Evolutionary conservation across 1,139 yeast species (phyloP).

Genomic region (Oligophagozyma castellii): DNA sequence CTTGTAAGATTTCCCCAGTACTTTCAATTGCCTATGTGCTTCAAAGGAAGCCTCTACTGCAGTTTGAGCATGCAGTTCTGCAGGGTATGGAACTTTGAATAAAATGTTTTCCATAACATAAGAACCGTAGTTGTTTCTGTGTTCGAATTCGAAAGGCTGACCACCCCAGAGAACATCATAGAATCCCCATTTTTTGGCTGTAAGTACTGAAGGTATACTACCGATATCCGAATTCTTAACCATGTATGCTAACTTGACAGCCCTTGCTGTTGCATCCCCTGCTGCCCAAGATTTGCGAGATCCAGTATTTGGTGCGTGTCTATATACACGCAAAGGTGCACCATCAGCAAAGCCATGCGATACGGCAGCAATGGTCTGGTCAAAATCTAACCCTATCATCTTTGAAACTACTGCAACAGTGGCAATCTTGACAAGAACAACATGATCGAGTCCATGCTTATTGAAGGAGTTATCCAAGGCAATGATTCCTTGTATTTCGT

Average conservation of each 20-base stretch:
- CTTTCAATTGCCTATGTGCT: constrained; percentile 27
- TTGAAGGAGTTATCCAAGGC: constrained; percentile 48
- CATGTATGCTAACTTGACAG: constrained; percentile 39
- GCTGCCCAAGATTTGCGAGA: constrained; percentile 57
- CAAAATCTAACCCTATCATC: constrained; percentile 34
- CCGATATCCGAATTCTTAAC: constrained; percentile 43
- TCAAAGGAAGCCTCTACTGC: constrained; percentile 46
- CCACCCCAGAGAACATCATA: constrained; percentile 45
- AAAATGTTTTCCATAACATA: constrained; percentile 52
- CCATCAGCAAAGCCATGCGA: constrained; percentile 52
- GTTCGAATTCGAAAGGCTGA: constrained; percentile 34
- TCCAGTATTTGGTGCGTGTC: constrained; percentile 52
- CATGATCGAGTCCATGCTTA: constrained; percentile 48
- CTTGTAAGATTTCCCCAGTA: constrained; percentile 31
- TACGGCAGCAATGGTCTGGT: constrained; percentile 40
- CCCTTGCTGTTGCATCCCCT: constrained; percentile 49
- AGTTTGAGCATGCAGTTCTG: constrained; percentile 55
- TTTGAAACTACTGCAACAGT: constrained; percentile 46
- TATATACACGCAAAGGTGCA: constrained; percentile 41
- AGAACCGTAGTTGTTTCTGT: constrained; percentile 35
- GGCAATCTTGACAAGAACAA: constrained; percentile 44
- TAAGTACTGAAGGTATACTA: constrained; percentile 37
- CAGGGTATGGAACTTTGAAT: constrained; percentile 51
- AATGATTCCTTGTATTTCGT: constrained; percentile 44
- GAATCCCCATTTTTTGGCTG: constrained; percentile 49